Evolutionary conservation across 768 basidiomycete genomes (phyloP), one percentile per base, ranked within the genome.

Genomic region (Boletus sp.): DNA sequence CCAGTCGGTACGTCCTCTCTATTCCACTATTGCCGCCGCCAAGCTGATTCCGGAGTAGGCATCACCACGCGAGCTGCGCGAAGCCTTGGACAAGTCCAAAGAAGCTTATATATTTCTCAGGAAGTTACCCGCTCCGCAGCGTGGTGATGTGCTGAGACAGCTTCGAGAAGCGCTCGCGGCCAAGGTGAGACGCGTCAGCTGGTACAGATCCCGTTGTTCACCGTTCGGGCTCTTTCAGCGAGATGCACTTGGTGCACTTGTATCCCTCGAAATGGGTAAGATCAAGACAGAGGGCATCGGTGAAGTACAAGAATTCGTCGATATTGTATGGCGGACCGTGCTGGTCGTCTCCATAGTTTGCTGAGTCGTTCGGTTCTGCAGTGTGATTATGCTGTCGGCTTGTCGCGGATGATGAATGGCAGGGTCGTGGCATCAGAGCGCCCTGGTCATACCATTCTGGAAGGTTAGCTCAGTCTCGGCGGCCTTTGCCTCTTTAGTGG

Each of bases 351-450:
- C 25, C 49, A 32, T 33, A 7, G 30, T 29, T 49, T 35, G 19
- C 53, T 60, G 33, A 67, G 40, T 47, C 47, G 49, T 56, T 47
- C 30, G 30, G 40, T 33, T 45, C 39, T 37, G 32, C 50, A 95
- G 93, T 95, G 93, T 61, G 94, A 97, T 71, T 96, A 93, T 71
- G 94, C 83, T n/a, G 84, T 92, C 19, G 94, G 94, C 14, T 75
- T 97, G 39, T 95, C 93, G 15, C 81, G 93, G 61, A 93, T 92
- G 84, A 95, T 96, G 90, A 92, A 92, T 57, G 94, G 94, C 33
- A 80, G 85, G 49, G 82, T 96, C 13, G 79, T 97, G 54, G 84
- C 88, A 34, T 94, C 92, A 50, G 94, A 97, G 70, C 79, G 94
- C 59, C 87, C 89, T 17, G 93, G 92, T 8, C 94, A 97, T 67